These are phyloP conservation scores for Mortierella sp. DNA, from an alignment of 371 early-diverging fungal genomes.

Conservation along the genomic window DNA sequence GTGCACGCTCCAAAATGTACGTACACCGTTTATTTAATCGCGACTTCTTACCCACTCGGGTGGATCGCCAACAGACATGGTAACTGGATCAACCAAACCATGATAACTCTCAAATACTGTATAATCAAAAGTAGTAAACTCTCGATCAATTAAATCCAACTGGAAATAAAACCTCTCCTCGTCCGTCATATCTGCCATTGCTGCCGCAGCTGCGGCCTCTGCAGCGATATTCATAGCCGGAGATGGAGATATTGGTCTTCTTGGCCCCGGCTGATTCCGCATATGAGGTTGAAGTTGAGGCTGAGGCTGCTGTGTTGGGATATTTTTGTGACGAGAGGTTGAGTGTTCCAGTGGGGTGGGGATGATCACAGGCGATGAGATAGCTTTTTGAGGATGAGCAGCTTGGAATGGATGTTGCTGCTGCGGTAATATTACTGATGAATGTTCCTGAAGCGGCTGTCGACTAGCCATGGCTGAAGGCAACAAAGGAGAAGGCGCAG, in stretches of 20 bases:
- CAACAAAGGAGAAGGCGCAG: conserved; percentile 6
- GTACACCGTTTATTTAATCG: conserved; percentile 8
- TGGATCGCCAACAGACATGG: conserved; percentile 77
- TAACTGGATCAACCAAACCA: conserved; percentile 73
- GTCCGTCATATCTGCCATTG: conserved; percentile 29
- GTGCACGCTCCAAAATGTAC: background rate
- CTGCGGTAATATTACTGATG: background rate
- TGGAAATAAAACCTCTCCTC: conserved; percentile 22
- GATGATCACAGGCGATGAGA: conserved; percentile 44
- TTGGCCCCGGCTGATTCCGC: background rate
- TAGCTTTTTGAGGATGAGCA: conserved; percentile 30
- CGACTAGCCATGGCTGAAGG: background rate
- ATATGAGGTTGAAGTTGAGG: background rate
- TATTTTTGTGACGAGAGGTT: conserved; percentile 29
- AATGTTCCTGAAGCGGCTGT: conserved; percentile 1
- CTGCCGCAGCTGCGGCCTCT: conserved; percentile 26
- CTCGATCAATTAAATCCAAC: conserved; percentile 65
- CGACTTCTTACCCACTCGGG: conserved; percentile 71
- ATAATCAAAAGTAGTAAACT: conserved; percentile 74
- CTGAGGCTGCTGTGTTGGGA: conserved; percentile 30
- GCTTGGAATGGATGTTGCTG: conserved; percentile 34
- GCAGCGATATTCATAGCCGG: conserved; percentile 29
- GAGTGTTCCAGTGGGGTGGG: conserved; percentile 43
- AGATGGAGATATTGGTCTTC: conserved; percentile 17
- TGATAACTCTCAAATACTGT: conserved; percentile 76